Evolutionary conservation across 164 flowering plant genomes (phyloP), one percentile per base, ranked within the genome.

Genomic region (Houttuynia cordata): DNA sequence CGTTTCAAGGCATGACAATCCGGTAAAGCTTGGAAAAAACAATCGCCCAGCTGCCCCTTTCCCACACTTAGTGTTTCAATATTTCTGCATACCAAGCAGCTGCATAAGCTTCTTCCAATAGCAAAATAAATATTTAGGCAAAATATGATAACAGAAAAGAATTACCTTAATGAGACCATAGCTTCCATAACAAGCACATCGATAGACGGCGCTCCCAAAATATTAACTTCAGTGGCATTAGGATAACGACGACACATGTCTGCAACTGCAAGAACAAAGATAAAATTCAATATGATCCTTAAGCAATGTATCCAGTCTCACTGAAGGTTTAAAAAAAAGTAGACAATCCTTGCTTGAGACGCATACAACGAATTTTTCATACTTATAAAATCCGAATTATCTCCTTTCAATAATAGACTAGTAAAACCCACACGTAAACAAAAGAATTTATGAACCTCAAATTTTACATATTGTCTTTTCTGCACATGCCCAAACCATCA

Each of bases 171-270:
- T 10, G 80, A 79, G 59, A 72, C 58, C 42, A 88, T 64, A 49
- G 96, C 92, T 63, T 68, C 80, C 83, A 79, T 74, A 45, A 71
- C 91, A 67, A 85, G 89, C 51, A 62, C 50, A 59, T 88, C 83
- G 30, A 81, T 67, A 51, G 74, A 49, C 34, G 86, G 83, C 64
- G 82, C 71, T 59, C 91, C 95, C 62, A 62, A 73, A 19, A 93
- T 58, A 68, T 85, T 90, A 41, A 93, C 79, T 73, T 84, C 81
- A 61, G 81, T 83, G 45, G 91, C 96, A 75, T 85, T 90, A 15
- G 91, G 96, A 73, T 90, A 88, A 18, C 99, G 78, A 8, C 56
- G 82, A 68, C 92, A 90, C 79, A 93, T 85, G 63, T 82, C 92
- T 62, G 83, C 87, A 79, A 93, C 99, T 93, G 78, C 70, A 79